Evolutionary conservation across 2,329 filamentous ascomycete genomes (phyloP), one percentile per base, ranked within the genome.

Genomic region (Neocatenulostroma microsporum): DNA sequence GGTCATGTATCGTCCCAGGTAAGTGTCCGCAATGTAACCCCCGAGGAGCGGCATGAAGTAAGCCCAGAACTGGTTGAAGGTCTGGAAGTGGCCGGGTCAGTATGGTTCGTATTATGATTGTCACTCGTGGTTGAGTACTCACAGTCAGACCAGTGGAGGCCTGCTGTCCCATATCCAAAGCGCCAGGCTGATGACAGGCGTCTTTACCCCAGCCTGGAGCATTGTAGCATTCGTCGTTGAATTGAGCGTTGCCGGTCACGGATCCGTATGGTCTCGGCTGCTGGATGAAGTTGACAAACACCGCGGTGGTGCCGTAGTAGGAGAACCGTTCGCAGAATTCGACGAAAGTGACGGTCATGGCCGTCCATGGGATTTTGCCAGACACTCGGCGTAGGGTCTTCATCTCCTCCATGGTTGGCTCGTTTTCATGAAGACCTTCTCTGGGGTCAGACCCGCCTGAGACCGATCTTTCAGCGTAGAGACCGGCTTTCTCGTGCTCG

Each of bases 1-100:
- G 14, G 81, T 84, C 46, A 71, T 69, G 62, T 75, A 84, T 39
- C 80, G 78, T 14, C 81, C 81, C 54, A 74, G 70, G 54, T 78
- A 79, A 41, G 77, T 72, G 61, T 87, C 82, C 9, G 82, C 82
- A 9, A 71, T 60, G 24, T 70, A 55, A 13, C 71, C 71, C 25
- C 58, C 58, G 1, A 66, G 10, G 2, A 68, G 54, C 2, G 67
- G 67, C 29, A 64, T 69, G 3, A 68, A 40, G 40, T 69, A 70
- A 39, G 62, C 66, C 64, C 65, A 70, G 43, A 66, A 68, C 37
- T 68, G 62, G 47, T 68, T 68, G 45, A 68, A 63, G 18, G 64
- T 67, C 11, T 25, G 13, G 23, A 10, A 3, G n/a, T n/a, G n/a
- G n/a, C n/a, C n/a, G n/a, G n/a, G n/a, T n/a, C n/a, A n/a, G n/a